phyloP scores from a whole-genome alignment of 371 early-diverging fungal genomes.

The Mycotypha africana region DNA sequence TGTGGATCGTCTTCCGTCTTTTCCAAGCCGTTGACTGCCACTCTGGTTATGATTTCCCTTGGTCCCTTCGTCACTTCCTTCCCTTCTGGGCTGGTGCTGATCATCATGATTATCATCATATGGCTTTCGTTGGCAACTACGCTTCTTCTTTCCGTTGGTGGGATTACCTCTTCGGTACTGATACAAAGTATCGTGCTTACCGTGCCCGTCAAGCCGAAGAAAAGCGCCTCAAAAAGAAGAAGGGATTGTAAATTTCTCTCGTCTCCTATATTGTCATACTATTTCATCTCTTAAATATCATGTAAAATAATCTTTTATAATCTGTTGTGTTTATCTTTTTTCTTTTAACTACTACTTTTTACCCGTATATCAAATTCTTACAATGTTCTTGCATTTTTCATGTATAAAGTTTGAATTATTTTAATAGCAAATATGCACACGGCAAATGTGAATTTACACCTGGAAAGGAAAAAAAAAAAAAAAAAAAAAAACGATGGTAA shows the following conservation, averaged over 20 bases:
- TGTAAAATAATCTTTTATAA: too few species aligned
- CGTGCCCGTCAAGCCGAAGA: slow-evolving; percentile 41
- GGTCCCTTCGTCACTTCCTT: slow-evolving; percentile 73
- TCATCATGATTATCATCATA: slow-evolving; percentile 85
- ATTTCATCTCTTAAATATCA: too few species aligned
- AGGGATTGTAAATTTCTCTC: neutral
- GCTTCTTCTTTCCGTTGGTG: slow-evolving; percentile 80
- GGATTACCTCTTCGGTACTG: slow-evolving; percentile 82
- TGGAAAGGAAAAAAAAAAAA: too few species aligned
- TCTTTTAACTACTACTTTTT: too few species aligned
- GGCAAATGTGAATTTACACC: too few species aligned
- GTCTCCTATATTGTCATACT: too few species aligned
- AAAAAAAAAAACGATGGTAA: too few species aligned
- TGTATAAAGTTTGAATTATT: too few species aligned
- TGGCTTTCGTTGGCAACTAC: slow-evolving; percentile 79
- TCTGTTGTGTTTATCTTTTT: too few species aligned
- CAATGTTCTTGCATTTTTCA: too few species aligned
- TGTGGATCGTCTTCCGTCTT: slow-evolving; percentile 77
- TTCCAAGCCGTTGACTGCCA: slow-evolving; percentile 91
- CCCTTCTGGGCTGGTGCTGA: slow-evolving; percentile 85
- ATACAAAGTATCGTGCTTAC: slow-evolving; percentile 68
- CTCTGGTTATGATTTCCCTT: slow-evolving; percentile 95
- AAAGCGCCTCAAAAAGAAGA: slow-evolving; percentile 2
- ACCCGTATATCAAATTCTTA: too few species aligned
- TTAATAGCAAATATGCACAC: too few species aligned